These are phyloP conservation scores for Calonectria fujianensis DNA, from an alignment of 2,329 filamentous ascomycete genomes.

Conservation along the genomic window DNA sequence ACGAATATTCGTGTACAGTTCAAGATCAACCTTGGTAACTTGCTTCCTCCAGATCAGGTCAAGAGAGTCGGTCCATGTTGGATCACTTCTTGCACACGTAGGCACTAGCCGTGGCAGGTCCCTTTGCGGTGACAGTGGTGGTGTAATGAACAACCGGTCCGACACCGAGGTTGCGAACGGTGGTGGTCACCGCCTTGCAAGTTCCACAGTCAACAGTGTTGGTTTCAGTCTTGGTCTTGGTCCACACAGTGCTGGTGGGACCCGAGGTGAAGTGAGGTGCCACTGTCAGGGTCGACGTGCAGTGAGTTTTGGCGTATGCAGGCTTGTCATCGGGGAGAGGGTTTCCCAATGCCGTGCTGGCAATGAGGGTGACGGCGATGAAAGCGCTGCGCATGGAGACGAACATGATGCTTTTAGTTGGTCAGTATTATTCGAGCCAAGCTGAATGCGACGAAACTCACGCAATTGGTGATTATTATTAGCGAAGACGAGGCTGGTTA, in stretches of 20 bases:
- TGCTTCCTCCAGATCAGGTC: background rate
- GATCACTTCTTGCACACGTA: conserved; percentile 10
- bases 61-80: background rate
- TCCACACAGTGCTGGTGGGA: conserved; percentile 12
- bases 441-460: background rate
- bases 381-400: conserved; percentile 8
- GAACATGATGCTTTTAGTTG: conserved; percentile 9
- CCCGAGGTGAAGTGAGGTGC: conserved; percentile 2
- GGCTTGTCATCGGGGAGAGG: background rate
- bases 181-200: conserved; percentile 8
- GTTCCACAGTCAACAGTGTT: conserved; percentile 6
- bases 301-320: background rate
- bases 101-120: background rate
- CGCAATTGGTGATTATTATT: background rate
- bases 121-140: background rate
- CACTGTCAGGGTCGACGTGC: conserved; percentile 2
- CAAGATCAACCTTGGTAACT: background rate
- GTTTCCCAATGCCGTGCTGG: conserved; percentile 15
- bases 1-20: background rate
- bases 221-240: conserved; percentile 1
- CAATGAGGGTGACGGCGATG: background rate
- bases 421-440: background rate
- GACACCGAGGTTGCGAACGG: conserved; percentile 1
- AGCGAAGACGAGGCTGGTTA: background rate
- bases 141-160: conserved; percentile 11